Evolutionary conservation across 192 early-diverging fungal genomes (phyloP).

Genomic region (Coemansia brasiliensis): DNA sequence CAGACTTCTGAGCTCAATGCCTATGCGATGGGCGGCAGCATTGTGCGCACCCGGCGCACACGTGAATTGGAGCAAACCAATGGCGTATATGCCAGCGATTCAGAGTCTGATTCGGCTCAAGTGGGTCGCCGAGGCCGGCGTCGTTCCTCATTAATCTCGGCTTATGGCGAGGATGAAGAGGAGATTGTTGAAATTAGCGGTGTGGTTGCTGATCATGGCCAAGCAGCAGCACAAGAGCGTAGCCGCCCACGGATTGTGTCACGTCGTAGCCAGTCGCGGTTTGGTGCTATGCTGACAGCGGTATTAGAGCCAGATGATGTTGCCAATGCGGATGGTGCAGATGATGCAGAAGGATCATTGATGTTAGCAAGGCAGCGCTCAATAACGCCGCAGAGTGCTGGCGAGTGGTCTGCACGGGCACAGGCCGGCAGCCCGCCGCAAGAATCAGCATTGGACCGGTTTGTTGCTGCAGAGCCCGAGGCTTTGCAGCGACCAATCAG

Average conservation of each 20-base stretch:
- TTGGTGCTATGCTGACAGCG: slow-evolving; percentile 42
- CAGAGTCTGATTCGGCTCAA: slow-evolving; percentile 10
- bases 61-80: slow-evolving; percentile 16
- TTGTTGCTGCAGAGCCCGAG: slow-evolving; percentile 17
- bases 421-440: slow-evolving; percentile 8
- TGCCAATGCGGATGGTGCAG: background rate
- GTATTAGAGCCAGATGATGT: slow-evolving; percentile 7
- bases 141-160: slow-evolving; percentile 6
- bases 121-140: background rate
- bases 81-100: slow-evolving; percentile 10
- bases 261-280: slow-evolving; percentile 45
- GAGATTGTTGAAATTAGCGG: slow-evolving; percentile 49
- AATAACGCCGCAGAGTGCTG: background rate
- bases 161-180: slow-evolving; percentile 19
- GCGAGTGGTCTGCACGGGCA: background rate
- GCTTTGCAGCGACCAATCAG: slow-evolving; percentile 31
- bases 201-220: slow-evolving; percentile 15
- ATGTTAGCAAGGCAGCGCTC: background rate
- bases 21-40: slow-evolving; percentile 47
- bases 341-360: background rate
- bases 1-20: slow-evolving; percentile 29
- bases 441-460: slow-evolving; percentile 46
- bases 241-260: slow-evolving; percentile 35
- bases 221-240: slow-evolving; percentile 6
- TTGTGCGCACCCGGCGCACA: slow-evolving; percentile 36